Conservation (phyloP, 2,329 filamentous ascomycete genomes). For the Ceratocystis papillata region DNA sequence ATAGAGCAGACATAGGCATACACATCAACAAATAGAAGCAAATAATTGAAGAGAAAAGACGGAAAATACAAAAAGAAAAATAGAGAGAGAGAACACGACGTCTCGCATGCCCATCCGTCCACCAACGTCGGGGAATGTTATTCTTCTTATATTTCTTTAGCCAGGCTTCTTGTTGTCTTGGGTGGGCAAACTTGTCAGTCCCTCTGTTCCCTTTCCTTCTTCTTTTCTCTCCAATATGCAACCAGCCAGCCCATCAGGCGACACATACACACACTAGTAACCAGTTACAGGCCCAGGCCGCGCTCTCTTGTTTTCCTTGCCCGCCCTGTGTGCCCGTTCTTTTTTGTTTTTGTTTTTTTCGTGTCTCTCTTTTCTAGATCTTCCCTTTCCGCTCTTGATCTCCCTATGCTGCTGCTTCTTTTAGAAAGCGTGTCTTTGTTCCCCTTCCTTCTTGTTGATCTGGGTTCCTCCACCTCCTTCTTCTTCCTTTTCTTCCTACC, state of each 20-base stretch:
- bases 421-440: no score
- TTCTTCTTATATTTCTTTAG: not conserved
- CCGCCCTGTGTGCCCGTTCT: not conserved
- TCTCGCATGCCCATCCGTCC: not conserved
- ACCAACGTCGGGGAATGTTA: not conserved
- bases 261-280: no score
- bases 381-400: not conserved
- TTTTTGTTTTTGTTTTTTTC: not conserved
- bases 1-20: not conserved
- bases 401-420: not conserved
- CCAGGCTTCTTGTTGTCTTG: not conserved
- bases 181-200: slow-evolving; percentile 9
- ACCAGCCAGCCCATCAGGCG: not conserved
- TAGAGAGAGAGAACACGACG: not conserved
- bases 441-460: not conserved
- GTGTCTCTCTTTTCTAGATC: not conserved
- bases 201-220: not conserved
- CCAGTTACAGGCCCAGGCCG: not conserved
- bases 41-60: not conserved
- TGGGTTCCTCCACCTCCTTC: not conserved
- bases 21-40: not conserved
- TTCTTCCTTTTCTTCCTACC: not conserved
- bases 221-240: not conserved
- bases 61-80: not conserved
- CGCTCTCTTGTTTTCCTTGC: not conserved